A percentile compares a stretch with the other conserved stretches of the same genome.
Conservation (phyloP, 768 basidiomycete species). For the Lanmaoa rubissima region DNA sequence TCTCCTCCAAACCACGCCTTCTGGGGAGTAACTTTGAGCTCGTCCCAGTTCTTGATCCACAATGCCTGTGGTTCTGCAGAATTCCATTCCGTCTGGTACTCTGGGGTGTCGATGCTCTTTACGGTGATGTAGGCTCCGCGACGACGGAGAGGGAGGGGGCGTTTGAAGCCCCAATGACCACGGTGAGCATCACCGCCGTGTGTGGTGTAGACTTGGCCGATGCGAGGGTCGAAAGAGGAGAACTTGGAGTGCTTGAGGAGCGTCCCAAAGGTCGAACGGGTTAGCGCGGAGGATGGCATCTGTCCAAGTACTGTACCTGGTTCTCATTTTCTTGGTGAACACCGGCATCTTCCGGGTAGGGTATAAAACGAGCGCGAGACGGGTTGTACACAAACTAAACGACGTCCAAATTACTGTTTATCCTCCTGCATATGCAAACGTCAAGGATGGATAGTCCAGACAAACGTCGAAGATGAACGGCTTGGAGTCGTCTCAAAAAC, state of each 20-base stretch:
- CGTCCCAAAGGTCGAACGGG: slow-evolving; percentile 69
- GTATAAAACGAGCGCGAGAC: slow-evolving; percentile 26
- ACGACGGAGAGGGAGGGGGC: slow-evolving; percentile 67
- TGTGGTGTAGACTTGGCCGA: slow-evolving; percentile 76
- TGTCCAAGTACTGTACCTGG: not conserved
- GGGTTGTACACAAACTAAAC: slow-evolving; percentile 33
- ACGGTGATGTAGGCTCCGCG: slow-evolving; percentile 66
- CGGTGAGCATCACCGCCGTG: slow-evolving; percentile 67
- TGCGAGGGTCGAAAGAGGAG: slow-evolving; percentile 71
- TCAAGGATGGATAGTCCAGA: slow-evolving; percentile 81
- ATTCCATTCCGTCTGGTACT: slow-evolving; percentile 78
- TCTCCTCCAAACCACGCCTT: slow-evolving; percentile 14
- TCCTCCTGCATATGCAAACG: slow-evolving; percentile 43
- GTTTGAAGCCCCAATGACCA: slow-evolving; percentile 85
- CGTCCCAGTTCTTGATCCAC: slow-evolving; percentile 66
- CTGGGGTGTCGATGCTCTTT: slow-evolving; percentile 63
- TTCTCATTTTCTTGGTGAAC: not conserved
- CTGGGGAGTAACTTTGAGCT: slow-evolving; percentile 38
- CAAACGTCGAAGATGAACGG: slow-evolving; percentile 73
- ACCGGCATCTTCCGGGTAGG: slow-evolving; percentile 27
- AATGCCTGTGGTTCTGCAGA: slow-evolving; percentile 62
- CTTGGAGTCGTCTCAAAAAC: slow-evolving; percentile 71
- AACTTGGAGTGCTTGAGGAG: slow-evolving; percentile 83
- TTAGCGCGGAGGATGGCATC: slow-evolving; percentile 27
- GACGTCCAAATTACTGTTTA: slow-evolving; percentile 85